Percentiles rank a stretch among this genome's conserved stretches.
Evolutionary conservation across 495 filamentous ascomycete species (phyloP).

Genomic region (Neurospora cerealis): DNA sequence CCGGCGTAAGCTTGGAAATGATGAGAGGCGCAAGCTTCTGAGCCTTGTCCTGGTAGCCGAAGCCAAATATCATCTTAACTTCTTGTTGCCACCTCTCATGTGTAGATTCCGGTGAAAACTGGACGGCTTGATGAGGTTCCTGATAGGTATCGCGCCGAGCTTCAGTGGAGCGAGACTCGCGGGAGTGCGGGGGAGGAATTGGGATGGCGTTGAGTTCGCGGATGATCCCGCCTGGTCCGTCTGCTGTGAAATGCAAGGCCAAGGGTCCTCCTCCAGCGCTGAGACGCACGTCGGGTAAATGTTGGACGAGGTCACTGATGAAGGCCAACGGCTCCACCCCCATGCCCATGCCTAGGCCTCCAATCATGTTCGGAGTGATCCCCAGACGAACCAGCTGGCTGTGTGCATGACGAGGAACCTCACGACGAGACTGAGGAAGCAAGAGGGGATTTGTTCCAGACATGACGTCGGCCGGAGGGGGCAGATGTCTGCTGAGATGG

Average conservation of each 20-base stretch:
- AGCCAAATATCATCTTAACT: conserved; percentile 73
- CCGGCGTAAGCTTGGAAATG: conserved; percentile 64
- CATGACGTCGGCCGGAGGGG: conserved; percentile 56
- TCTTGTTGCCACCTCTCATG: conserved; percentile 80
- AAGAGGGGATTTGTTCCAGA: conserved; percentile 58
- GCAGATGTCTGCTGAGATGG: conserved; percentile 13
- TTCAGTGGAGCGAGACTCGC: conserved; percentile 28
- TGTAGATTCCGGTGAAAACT: conserved; percentile 62
- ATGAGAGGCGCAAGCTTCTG: conserved; percentile 57
- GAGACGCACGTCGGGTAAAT: conserved; percentile 4
- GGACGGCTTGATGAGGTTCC: conserved; percentile 48
- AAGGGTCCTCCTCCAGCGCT: conserved; percentile 20
- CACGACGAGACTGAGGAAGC: conserved; percentile 22
- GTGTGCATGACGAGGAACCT: conserved; percentile 16
- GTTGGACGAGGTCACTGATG: conserved; percentile 31
- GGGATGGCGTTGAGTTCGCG: conserved; percentile 29
- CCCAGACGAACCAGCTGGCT: conserved; percentile 26
- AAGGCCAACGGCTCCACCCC: conserved; percentile 30
- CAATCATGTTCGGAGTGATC: conserved; percentile 17
- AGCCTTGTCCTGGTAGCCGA: conserved; percentile 58
- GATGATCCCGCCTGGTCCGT: conserved; percentile 25
- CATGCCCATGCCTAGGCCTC: background rate
- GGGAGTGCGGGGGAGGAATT: conserved; percentile 6
- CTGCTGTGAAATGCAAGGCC: conserved; percentile 31
- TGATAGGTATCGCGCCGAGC: conserved; percentile 32